Conservation (phyloP, 768 basidiomycete species). For the Albatrellus ellisii region DNA sequence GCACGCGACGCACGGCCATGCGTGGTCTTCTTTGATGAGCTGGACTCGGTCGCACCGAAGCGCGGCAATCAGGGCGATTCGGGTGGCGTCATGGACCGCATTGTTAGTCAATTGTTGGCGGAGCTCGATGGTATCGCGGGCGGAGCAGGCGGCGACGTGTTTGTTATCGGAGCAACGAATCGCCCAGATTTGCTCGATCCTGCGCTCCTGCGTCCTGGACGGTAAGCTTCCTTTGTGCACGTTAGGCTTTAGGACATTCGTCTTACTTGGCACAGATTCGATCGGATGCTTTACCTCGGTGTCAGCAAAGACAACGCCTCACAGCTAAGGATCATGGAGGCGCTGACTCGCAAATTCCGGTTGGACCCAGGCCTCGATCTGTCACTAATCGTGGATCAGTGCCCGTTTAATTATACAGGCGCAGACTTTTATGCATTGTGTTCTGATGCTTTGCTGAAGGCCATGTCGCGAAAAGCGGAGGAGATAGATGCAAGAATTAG, state of each 20-base stretch:
- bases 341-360: constrained; percentile 86
- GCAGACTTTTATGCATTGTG: constrained; percentile 98
- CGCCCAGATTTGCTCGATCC: constrained; percentile 86
- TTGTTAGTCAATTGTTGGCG: constrained; percentile 88
- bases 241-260: neutral
- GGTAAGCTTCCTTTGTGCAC: constrained; percentile 30
- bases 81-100: constrained; percentile 96
- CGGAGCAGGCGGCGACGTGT: constrained; percentile 53
- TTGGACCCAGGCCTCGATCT: constrained; percentile 60
- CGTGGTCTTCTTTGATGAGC: constrained; percentile 93
- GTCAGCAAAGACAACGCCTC: constrained; percentile 79
- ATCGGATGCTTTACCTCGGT: constrained; percentile 91
- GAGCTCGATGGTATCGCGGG: constrained; percentile 85
- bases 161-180: constrained; percentile 94
- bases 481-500: constrained; percentile 67
- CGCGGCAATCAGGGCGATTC: constrained; percentile 93
- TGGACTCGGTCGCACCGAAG: constrained; percentile 91
- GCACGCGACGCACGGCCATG: constrained; percentile 89
- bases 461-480: constrained; percentile 82
- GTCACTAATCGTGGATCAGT: constrained; percentile 46
- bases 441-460: constrained; percentile 90
- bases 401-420: constrained; percentile 91
- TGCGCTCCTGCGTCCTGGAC: constrained; percentile 77
- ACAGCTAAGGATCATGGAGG: constrained; percentile 77
- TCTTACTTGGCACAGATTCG: constrained; percentile 50